phyloP scores from a whole-genome alignment of 148 eudicot genomes.

The Vaccinium myrtillus region DNA sequence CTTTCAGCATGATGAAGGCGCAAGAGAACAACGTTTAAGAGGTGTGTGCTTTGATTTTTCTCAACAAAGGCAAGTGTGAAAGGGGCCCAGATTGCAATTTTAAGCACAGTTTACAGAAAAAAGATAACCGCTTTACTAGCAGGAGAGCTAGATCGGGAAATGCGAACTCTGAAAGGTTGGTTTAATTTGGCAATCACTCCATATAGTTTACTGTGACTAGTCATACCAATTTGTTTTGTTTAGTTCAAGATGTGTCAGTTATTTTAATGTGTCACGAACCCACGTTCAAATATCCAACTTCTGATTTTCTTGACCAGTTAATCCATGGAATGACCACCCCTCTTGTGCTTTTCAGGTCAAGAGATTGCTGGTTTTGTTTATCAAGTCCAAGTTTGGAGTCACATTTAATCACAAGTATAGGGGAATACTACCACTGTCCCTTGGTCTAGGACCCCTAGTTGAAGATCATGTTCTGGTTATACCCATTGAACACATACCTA shows the following conservation, averaged over 20 bases:
- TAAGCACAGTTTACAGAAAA: slow-evolving; percentile 71
- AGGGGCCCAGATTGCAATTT: slow-evolving; percentile 85
- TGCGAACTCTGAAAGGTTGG: slow-evolving; percentile 58
- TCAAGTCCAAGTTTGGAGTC: slow-evolving; percentile 83
- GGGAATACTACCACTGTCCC: slow-evolving; percentile 73
- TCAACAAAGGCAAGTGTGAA: slow-evolving; percentile 92
- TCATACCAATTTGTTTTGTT: background rate
- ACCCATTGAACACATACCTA: slow-evolving; percentile 74
- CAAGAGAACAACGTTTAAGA: slow-evolving; percentile 71
- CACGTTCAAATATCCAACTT: background rate
- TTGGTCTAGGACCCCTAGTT: slow-evolving; percentile 87
- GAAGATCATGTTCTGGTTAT: slow-evolving; percentile 78
- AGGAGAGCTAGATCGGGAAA: slow-evolving; percentile 46
- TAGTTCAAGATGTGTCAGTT: slow-evolving; percentile 10
- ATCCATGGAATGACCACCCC: background rate
- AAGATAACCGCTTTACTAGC: slow-evolving; percentile 40
- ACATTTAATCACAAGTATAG: slow-evolving; percentile 76
- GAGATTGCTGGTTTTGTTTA: slow-evolving; percentile 97
- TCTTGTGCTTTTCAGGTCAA: slow-evolving; percentile 47
- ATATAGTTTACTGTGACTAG: background rate
- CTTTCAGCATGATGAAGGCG: slow-evolving; percentile 77
- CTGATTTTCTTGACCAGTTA: background rate
- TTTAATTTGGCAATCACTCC: background rate
- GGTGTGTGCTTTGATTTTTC: slow-evolving; percentile 96
- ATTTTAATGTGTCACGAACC: background rate